A percentile compares a stretch with the other conserved stretches of the same genome.
These are phyloP conservation scores for Erodium chrysanthum DNA, from an alignment of 441 rosid species.

Conservation along the genomic window DNA sequence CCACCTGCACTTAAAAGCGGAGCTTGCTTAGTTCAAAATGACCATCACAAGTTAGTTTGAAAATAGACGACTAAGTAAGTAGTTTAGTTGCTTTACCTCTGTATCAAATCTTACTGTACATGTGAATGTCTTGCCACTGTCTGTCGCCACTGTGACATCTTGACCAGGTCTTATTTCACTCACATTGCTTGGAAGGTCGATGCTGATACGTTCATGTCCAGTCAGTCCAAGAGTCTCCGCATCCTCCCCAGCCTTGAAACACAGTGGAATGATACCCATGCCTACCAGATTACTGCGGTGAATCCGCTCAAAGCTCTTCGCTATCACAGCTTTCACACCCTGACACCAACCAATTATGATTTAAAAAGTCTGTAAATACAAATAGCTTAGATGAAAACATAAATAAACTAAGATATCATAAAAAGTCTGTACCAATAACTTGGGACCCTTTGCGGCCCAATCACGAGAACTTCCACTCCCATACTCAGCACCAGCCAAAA, in stretches of 20 bases:
- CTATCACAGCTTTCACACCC: conserved; percentile 88
- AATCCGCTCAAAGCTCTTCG: conserved; percentile 85
- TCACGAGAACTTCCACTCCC: conserved; percentile 95
- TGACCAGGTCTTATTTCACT: conserved; percentile 75
- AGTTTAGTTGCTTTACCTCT: conserved; percentile 46
- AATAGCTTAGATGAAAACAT: background rate
- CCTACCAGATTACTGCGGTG: conserved; percentile 86
- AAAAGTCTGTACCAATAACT: conserved; percentile 48
- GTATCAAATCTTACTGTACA: conserved; percentile 69
- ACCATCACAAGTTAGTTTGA: no score
- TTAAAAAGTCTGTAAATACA: no score
- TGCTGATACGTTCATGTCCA: conserved; percentile 62
- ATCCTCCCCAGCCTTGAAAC: conserved; percentile 77
- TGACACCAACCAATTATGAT: conserved; percentile 17
- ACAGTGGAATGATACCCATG: conserved; percentile 74
- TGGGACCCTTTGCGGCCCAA: conserved; percentile 98
- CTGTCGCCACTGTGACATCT: conserved; percentile 55
- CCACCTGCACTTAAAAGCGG: conserved; percentile 41
- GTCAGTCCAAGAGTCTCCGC: conserved; percentile 73
- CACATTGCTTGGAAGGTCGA: conserved; percentile 52
- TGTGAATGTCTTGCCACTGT: conserved; percentile 64
- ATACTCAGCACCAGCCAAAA: conserved; percentile 86
- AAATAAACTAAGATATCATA: background rate
- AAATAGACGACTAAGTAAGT: no score
- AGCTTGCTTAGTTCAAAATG: no score